phyloP scores from a whole-genome alignment of 495 filamentous ascomycete species.

The Wilcoxina mikolae region DNA sequence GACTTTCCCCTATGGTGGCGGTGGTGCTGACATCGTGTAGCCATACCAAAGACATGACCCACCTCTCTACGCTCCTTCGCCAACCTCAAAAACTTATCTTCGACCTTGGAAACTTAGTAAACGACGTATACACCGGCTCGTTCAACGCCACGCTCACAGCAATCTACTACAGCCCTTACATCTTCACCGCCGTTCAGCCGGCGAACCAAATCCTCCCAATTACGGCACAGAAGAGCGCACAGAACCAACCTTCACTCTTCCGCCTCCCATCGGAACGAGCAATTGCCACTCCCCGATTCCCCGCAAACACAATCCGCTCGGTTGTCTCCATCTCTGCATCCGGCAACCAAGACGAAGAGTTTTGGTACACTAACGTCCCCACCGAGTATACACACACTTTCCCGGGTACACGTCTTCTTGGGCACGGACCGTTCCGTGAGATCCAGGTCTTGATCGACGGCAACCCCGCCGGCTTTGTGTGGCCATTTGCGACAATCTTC shows the following conservation, averaged over 20 bases:
- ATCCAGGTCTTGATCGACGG: constrained; percentile 69
- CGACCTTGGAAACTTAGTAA: constrained; percentile 64
- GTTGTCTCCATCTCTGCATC: constrained; percentile 63
- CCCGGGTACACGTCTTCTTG: constrained; percentile 45
- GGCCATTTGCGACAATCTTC: constrained; percentile 80
- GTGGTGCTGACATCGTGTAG: constrained; percentile 35
- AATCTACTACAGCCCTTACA: constrained; percentile 45
- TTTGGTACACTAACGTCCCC: constrained; percentile 82
- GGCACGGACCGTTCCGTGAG: constrained; percentile 67
- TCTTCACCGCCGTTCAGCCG: constrained; percentile 29
- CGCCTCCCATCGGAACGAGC: constrained; percentile 48
- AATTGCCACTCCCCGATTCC: constrained; percentile 35
- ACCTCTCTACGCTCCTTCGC: constrained; percentile 53
- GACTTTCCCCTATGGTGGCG: neutral
- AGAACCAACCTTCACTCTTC: constrained; percentile 50
- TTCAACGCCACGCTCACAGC: constrained; percentile 73
- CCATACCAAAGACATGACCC: constrained; percentile 72
- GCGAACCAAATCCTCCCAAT: constrained; percentile 63
- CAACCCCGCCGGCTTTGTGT: constrained; percentile 58
- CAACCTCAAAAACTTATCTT: constrained; percentile 62
- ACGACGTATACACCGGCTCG: constrained; percentile 60
- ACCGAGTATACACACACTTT: constrained; percentile 49
- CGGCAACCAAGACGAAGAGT: constrained; percentile 67
- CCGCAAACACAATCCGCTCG: constrained; percentile 49
- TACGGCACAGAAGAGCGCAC: constrained; percentile 42